A percentile compares a stretch with the other conserved stretches of the same genome.
phyloP scores from a whole-genome alignment of 805 yeast species.

The Suhomyces pyralidae region DNA sequence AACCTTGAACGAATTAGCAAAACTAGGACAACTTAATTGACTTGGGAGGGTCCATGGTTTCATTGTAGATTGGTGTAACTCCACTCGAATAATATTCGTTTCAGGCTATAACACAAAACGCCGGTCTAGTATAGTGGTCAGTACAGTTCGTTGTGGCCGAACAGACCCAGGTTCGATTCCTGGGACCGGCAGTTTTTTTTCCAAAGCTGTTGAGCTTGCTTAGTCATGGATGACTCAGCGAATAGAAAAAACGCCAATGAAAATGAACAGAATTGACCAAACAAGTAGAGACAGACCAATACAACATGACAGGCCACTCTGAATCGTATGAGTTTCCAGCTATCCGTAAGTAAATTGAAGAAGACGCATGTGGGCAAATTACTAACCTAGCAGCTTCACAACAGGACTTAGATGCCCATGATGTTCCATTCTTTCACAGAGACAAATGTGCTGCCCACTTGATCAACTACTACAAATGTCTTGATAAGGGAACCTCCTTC shows the following conservation, averaged over 20 bases:
- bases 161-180: conserved; percentile 18
- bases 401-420: conserved; percentile 37
- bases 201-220: not conserved
- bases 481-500: conserved; percentile 42
- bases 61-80: too few relatives aligned
- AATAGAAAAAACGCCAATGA: conserved; percentile 9
- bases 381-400: conserved; percentile 16
- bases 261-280: not conserved
- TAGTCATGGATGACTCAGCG: not conserved
- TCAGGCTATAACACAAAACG: not conserved
- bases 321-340: conserved; percentile 14
- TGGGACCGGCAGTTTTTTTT: conserved; percentile 14
- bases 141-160: conserved; percentile 19
- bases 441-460: conserved; percentile 44
- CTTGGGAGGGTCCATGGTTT: too few relatives aligned
- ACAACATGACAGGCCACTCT: conserved; percentile 10
- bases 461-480: conserved; percentile 42
- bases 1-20: not conserved
- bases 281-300: not conserved
- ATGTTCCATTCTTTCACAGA: conserved; percentile 43
- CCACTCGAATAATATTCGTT: too few relatives aligned
- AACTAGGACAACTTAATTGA: not conserved
- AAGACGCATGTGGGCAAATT: not conserved
- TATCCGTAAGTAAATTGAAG: conserved; percentile 11
- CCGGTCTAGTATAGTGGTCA: conserved; percentile 18